Percentiles rank a stretch among this genome's conserved stretches.
Evolutionary conservation across 768 basidiomycete genomes (phyloP).

Genomic region (Hortiboletus flavorubellus): DNA sequence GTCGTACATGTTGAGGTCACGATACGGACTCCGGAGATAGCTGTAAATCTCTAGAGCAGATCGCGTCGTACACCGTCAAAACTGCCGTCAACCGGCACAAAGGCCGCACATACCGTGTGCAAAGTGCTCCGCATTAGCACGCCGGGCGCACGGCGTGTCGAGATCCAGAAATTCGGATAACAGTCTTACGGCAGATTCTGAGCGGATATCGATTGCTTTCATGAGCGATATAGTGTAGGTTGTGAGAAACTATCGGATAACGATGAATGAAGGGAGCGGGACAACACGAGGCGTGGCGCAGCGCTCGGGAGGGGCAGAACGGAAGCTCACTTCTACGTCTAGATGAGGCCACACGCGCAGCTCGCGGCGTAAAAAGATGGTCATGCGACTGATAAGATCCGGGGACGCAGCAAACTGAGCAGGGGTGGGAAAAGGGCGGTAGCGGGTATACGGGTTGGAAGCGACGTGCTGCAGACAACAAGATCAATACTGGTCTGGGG

Average conservation of each 20-base stretch:
- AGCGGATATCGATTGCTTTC: constrained; percentile 90
- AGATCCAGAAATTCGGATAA: constrained; percentile 89
- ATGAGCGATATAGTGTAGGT: constrained; percentile 87
- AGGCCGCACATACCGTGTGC: constrained; percentile 68
- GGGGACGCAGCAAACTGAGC: constrained; percentile 76
- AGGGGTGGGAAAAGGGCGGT: constrained; percentile 87
- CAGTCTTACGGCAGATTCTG: constrained; percentile 79
- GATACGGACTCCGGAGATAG: constrained; percentile 85
- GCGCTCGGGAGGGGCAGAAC: background rate
- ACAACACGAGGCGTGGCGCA: background rate
- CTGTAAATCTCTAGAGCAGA: constrained; percentile 70
- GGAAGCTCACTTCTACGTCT: constrained; percentile 75
- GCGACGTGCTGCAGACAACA: constrained; percentile 72
- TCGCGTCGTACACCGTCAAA: background rate
- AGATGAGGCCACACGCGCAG: constrained; percentile 82
- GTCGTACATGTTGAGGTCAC: constrained; percentile 82
- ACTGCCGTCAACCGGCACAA: background rate
- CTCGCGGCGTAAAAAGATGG: constrained; percentile 79
- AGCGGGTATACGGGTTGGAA: constrained; percentile 81
- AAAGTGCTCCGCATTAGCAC: constrained; percentile 86
- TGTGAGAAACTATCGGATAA: constrained; percentile 69
- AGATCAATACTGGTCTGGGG: background rate
- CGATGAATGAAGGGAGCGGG: constrained; percentile 8
- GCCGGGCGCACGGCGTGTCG: constrained; percentile 55
- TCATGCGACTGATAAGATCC: constrained; percentile 73